A percentile compares a stretch with the other conserved stretches of the same genome.
phyloP scores from a whole-genome alignment of 2,329 filamentous ascomycete species.

The Tolypocladium tundrense region DNA sequence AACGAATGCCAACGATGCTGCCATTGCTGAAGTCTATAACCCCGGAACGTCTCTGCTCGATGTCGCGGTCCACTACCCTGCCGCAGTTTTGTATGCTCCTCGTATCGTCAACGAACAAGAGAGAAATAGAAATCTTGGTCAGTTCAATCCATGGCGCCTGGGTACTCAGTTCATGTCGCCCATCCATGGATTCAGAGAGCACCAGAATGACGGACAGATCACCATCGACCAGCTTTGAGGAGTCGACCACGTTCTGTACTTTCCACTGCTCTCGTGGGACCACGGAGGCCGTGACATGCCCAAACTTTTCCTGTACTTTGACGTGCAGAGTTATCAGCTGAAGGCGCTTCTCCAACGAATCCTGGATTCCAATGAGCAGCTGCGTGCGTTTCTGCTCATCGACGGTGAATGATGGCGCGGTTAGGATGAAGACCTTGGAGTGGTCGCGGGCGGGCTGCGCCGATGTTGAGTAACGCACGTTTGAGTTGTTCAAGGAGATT shows the following conservation, averaged over 20 bases:
- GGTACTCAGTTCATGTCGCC: slow-evolving; percentile 56
- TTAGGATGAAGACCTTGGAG: slow-evolving; percentile 57
- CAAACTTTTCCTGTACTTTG: slow-evolving; percentile 28
- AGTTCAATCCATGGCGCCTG: slow-evolving; percentile 68
- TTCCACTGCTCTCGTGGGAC: slow-evolving; percentile 40
- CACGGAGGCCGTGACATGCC: slow-evolving; percentile 16
- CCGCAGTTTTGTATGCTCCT: slow-evolving; percentile 48
- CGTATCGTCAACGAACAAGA: slow-evolving; percentile 48
- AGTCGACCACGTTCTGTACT: slow-evolving; percentile 60
- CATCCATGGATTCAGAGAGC: slow-evolving; percentile 54
- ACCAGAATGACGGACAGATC: slow-evolving; percentile 59
- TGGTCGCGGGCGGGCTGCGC: slow-evolving; percentile 41
- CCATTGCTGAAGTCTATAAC: slow-evolving; percentile 35
- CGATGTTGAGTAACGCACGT: slow-evolving; percentile 49
- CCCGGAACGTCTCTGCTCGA: slow-evolving; percentile 32
- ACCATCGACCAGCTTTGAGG: slow-evolving; percentile 60
- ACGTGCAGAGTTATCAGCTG: slow-evolving; percentile 55
- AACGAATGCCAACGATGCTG: slow-evolving; percentile 43
- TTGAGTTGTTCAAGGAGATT: slow-evolving; percentile 51
- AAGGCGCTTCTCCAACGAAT: slow-evolving; percentile 55
- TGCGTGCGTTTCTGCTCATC: slow-evolving; percentile 44
- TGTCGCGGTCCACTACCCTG: slow-evolving; percentile 41
- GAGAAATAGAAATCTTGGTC: slow-evolving; percentile 54
- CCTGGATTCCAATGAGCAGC: slow-evolving; percentile 59
- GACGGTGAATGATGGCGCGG: slow-evolving; percentile 44